Conservation (phyloP, 768 basidiomycete species). For the Tricholoma terreum region DNA sequence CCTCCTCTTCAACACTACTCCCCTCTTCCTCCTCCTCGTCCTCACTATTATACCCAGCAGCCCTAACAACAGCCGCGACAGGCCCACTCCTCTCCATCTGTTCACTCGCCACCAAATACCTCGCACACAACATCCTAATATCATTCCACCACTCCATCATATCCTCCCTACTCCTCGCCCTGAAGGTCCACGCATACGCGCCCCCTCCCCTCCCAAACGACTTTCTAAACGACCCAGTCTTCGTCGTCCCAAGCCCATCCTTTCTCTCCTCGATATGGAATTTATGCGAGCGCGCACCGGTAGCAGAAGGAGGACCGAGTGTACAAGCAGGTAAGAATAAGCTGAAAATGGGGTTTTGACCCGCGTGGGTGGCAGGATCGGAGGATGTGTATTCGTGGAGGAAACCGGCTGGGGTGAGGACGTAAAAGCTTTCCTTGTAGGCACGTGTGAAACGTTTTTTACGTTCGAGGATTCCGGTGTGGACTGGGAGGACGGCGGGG, state of each 20-base stretch:
- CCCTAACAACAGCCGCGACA: slow-evolving; percentile 86
- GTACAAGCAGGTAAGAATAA: slow-evolving; percentile 95
- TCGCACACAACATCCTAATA: slow-evolving; percentile 85
- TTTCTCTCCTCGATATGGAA: slow-evolving; percentile 96
- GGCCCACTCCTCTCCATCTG: slow-evolving; percentile 90
- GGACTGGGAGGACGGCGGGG: slow-evolving; percentile 78
- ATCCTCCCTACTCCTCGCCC: slow-evolving; percentile 85
- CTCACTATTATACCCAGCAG: slow-evolving; percentile 85
- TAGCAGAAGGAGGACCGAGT: slow-evolving; percentile 81
- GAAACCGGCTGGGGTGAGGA: slow-evolving; percentile 95
- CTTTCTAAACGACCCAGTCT: slow-evolving; percentile 50
- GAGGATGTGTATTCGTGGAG: slow-evolving; percentile 86
- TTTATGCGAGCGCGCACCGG: slow-evolving; percentile 76
- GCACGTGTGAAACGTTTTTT: slow-evolving; percentile 92
- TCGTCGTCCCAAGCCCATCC: slow-evolving; percentile 70
- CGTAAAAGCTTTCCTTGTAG: slow-evolving; percentile 84
- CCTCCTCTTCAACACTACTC: slow-evolving; percentile 58
- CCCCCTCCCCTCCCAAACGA: slow-evolving; percentile 21
- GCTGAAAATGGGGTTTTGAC: slow-evolving; percentile 67
- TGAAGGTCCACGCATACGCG: slow-evolving; percentile 78
- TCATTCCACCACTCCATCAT: slow-evolving; percentile 99
- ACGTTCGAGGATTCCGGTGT: slow-evolving; percentile 87
- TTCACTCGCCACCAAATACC: slow-evolving; percentile 93
- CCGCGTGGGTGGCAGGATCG: slow-evolving; percentile 55
- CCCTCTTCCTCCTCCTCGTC: slow-evolving; percentile 67